Base-by-base conservation (phyloP, 257 asterid genomes). In the Schizonepeta tenuifolia region DNA sequence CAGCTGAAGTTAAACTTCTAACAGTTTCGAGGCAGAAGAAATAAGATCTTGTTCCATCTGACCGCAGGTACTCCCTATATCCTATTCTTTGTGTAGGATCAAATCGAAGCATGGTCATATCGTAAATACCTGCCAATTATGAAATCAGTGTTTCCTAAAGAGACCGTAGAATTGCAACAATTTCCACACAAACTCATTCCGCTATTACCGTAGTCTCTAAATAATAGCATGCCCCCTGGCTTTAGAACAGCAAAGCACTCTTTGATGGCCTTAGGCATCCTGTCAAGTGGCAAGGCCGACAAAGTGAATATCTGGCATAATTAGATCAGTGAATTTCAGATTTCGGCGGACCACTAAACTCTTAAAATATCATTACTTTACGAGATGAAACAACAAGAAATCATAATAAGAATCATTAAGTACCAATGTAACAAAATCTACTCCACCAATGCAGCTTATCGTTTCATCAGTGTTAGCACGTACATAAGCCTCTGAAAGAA, bases 21-120 rank as follows among this genome's bases (percentile, higher is more conserved):
- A 83, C 74, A 58, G 85, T 79, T 53, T 91, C 80, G 84, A 94
- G 81, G 75, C 93, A 89, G 87, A 94, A 94, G 83, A 91, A 91
- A 83, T 88, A 88, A 69, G 98, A 94, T 22, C 93, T 87, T 13
- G 98, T 94, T 77, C 98, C 95, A 81, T 94, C 98, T 50, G 90
- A 74, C 62, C 98, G 92, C 80, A 88, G 49, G 83, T 94, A 94
- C 58, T 94, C 98, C 75, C 96, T 82, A 43, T 76, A 79, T 77
- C 96, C 97, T 46, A 82, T 85, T 77, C 86, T 88, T 80, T 88
- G 96, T 50, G 86, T 90, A 46, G 90, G 84, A 70, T 80, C 78
- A 26, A 91, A 94, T 24, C 98, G 93, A 80, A 94, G 96, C 98
- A 94, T 94, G 56, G 96, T 94, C 98, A 94, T 91, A 75, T 91